Base-by-base conservation (phyloP, 2,329 filamentous ascomycete species). In the Xylariales sp. region DNA sequence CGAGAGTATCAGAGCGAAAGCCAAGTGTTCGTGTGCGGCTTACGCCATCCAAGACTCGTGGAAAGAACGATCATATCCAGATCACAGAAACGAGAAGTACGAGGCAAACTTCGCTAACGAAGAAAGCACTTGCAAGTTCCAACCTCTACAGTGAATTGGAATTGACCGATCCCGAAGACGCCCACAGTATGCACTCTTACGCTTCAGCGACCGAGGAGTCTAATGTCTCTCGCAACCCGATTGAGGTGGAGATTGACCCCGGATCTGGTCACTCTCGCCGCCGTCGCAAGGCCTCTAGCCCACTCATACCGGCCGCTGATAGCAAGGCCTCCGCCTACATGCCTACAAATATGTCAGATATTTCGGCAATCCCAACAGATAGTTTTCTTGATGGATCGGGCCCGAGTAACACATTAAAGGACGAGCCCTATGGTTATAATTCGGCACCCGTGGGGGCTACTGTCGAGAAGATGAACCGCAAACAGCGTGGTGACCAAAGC, bases 181-280 rank as follows among this genome's bases (percentile, higher is more conserved):
- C 87, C 65, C 83, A 86, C 69, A 92, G 90, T 76, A 83, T 90
- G 78, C 87, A 85, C 72, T 96, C 93, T 45, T 92, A 92, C 78
- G 92, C 91, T 41, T 96, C 93, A 59, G 89, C 87, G 18, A 92
- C 90, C 7, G 91, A 93, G 77, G 93, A 92, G 79, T 95, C 92
- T 71, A 94, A 91, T 79, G 86, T 94, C 65, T 89, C 88, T 39
- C 84, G 87, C 62, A 90, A 92, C 61, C 94, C 94, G 43, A 90
- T 97, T 71, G 94, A 97, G 78, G 92, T 97, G 68, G 95, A 97
- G 78, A 93, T 98, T 70, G 87, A 94, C 75, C 86, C 88, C 57
- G 82, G 85, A 71, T 57, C 65, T 34, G 77, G 77, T 71, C 81
- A 81, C 64, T 82, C 84, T 71, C 83, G 85, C 77, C 90, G 85